phyloP scores from a whole-genome alignment of 2,329 filamentous ascomycete species.

The Lasiodiplodia gonubiensis region DNA sequence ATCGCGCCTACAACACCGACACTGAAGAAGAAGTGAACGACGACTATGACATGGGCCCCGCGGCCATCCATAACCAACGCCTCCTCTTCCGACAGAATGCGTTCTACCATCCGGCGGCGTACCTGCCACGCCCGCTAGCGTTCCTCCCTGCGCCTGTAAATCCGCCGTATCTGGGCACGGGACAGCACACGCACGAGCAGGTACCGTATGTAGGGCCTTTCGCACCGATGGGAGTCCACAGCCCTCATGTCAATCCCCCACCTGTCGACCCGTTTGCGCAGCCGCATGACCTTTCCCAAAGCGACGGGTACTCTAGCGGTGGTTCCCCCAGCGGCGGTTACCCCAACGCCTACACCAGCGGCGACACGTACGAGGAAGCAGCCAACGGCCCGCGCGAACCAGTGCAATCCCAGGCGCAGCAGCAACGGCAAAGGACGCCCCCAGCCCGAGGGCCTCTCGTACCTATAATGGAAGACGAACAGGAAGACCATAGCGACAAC shows the following conservation, averaged over 20 bases:
- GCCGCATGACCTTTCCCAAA: not conserved
- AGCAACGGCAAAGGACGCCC: not conserved
- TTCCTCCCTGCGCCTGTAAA: not conserved
- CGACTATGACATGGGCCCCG: not conserved
- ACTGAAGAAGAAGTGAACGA: not conserved
- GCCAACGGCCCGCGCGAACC: not conserved
- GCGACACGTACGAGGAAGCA: not conserved
- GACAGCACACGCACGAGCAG: not conserved
- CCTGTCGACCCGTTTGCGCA: not conserved
- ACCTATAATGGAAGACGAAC: not conserved
- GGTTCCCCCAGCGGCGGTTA: not conserved
- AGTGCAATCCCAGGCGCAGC: not conserved
- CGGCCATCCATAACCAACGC: not conserved
- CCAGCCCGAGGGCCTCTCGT: not conserved
- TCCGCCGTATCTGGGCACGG: not conserved
- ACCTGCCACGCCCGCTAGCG: not conserved
- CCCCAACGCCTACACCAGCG: too few species aligned
- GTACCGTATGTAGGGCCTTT: not conserved
- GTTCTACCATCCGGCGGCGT: not conserved
- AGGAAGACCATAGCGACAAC: not conserved
- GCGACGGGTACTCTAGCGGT: not conserved
- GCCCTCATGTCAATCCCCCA: not conserved
- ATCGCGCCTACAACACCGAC: not conserved
- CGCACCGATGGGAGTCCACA: not conserved
- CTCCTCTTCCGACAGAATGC: not conserved